Conservation (phyloP, 2,329 filamentous ascomycete genomes). For the Microcera coccophila region DNA sequence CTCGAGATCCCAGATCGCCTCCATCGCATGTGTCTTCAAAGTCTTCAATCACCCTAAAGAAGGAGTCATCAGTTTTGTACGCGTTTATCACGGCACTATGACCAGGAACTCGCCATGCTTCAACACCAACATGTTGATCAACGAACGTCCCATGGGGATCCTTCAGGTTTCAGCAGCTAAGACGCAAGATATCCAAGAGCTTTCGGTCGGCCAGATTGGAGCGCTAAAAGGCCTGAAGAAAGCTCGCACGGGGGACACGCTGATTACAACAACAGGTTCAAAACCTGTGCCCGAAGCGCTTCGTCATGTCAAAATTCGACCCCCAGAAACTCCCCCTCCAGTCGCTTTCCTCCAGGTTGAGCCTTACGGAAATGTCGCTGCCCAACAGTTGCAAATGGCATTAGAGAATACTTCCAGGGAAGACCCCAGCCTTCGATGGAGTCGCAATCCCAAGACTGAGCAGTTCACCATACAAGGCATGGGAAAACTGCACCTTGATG, state of each 20-base stretch:
- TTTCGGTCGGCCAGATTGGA: slow-evolving; percentile 86
- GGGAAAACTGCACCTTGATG: slow-evolving; percentile 93
- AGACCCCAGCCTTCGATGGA: slow-evolving; percentile 86
- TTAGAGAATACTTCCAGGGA: slow-evolving; percentile 78
- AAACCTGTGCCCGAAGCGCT: slow-evolving; percentile 64
- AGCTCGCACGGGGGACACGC: slow-evolving; percentile 88
- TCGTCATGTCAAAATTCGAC: slow-evolving; percentile 74
- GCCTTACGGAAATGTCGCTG: slow-evolving; percentile 69
- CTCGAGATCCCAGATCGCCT: slow-evolving; percentile 36
- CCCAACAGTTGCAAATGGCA: slow-evolving; percentile 73
- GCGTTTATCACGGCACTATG: slow-evolving; percentile 83
- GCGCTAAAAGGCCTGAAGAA: slow-evolving; percentile 87
- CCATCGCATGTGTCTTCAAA: slow-evolving; percentile 78
- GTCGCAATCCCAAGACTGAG: slow-evolving; percentile 80
- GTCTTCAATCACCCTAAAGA: slow-evolving; percentile 84
- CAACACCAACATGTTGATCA: slow-evolving; percentile 79
- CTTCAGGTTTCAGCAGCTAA: slow-evolving; percentile 88
- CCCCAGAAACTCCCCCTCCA: slow-evolving; percentile 84
- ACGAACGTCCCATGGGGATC: slow-evolving; percentile 75
- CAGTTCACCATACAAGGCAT: slow-evolving; percentile 93
- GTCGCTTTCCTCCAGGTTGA: slow-evolving; percentile 97
- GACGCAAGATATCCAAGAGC: slow-evolving; percentile 75
- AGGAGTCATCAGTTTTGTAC: slow-evolving; percentile 85
- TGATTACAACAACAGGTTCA: slow-evolving; percentile 66
- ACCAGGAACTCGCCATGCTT: slow-evolving; percentile 71